Evolutionary conservation across 345 rosid genomes (phyloP).

Genomic region (Acer campestre): DNA sequence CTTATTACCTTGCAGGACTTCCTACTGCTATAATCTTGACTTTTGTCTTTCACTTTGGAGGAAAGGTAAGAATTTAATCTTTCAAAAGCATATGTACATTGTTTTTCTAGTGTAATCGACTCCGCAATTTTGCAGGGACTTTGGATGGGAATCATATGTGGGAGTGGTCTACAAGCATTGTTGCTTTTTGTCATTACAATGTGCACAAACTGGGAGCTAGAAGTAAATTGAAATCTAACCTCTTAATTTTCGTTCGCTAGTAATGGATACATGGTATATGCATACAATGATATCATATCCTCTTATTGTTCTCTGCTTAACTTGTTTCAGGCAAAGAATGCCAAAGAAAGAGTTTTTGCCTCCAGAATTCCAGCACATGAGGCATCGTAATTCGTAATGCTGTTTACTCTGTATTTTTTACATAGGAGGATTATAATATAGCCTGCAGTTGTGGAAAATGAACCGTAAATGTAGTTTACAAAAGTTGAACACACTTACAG

Average conservation of each 20-base stretch:
- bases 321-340: slow-evolving; percentile 32
- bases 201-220: slow-evolving; percentile 34
- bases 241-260: background rate
- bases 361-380: slow-evolving; percentile 6
- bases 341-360: slow-evolving; percentile 23
- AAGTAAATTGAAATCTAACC: slow-evolving; percentile 18
- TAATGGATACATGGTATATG: no score
- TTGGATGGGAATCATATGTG: slow-evolving; percentile 41
- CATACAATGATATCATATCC: background rate
- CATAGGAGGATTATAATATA: background rate
- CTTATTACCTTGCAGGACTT: slow-evolving; percentile 36
- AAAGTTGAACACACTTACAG: no score
- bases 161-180: slow-evolving; percentile 39
- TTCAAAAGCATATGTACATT: background rate
- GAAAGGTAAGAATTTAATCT: slow-evolving; percentile 22
- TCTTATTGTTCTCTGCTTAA: background rate
- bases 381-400: background rate
- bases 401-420: no score
- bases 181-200: slow-evolving; percentile 31
- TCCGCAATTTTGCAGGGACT: slow-evolving; percentile 29
- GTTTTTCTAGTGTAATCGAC: background rate
- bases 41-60: slow-evolving; percentile 35
- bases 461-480: no score
- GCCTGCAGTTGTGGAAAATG: background rate
- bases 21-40: slow-evolving; percentile 34